Base-by-base conservation (phyloP, 805 yeast genomes). In the Metschnikowia baotianmanensis region DNA sequence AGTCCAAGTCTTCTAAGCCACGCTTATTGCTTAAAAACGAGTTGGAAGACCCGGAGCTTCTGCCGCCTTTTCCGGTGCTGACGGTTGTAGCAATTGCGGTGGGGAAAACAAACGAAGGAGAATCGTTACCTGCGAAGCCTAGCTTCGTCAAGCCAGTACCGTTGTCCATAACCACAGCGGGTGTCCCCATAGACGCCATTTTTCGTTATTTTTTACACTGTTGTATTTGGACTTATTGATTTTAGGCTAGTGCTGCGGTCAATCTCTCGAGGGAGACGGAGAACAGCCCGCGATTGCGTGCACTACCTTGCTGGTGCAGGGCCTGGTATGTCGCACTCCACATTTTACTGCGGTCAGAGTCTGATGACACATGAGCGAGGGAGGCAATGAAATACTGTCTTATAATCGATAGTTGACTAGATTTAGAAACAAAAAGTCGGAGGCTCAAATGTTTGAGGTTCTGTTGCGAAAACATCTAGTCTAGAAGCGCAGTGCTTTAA, bases 131-230 rank as follows among this genome's bases (percentile, higher is more conserved):
- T 53, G 99, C 99, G 69, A 90, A 93, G 20, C 99, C 99, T 52
- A 93, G 76, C 63, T 93, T 93, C 61, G 99, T 93, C 55, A 90
- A 74, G 51, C 99, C 99, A 55, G 99, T 93, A 76, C 99, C 99
- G 63, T 91, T 91, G 75, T 88, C 96, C 96, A 89, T 89, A 62
- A 89, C 96, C 72, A 89, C 91, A 45, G 96, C 96, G 29, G 96
- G 96, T 44, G 86, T 82, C 50, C 82, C 82, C 66, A 80, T 69
- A n/a, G 54, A 51, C 29, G 56, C 52, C 56, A 51, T 51, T 40
- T 31, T 45, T 11, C n/a, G 16, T 12, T 25, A n/a, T 10, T 4
- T 15, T 38, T 38, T 15, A n/a, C 15, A 11, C 11, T 28, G 22
- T 12, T 13, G 17, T 29, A 11, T 15, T 11, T 22, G 7, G 16